Evolutionary conservation across 202 grass and related monocot genomes (phyloP).

Genomic region (Schoenoplectus triqueter): DNA sequence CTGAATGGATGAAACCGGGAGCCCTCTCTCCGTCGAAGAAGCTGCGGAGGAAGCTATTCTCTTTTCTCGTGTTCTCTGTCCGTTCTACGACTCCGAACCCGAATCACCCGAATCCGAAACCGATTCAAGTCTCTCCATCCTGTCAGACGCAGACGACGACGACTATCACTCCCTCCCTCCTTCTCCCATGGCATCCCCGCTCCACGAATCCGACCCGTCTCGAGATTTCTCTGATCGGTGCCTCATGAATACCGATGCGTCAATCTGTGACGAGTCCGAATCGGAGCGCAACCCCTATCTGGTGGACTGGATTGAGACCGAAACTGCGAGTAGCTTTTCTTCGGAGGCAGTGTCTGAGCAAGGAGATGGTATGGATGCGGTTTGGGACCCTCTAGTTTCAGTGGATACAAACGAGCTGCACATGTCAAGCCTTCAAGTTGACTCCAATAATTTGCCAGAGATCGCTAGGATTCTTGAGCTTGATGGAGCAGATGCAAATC

Average conservation of each 20-base stretch:
- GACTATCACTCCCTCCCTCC: constrained; percentile 26
- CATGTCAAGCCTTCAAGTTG: background rate
- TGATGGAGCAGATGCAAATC: background rate
- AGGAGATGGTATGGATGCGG: background rate
- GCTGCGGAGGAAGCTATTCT: background rate
- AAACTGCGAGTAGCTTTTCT: background rate
- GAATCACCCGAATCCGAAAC: constrained; percentile 15
- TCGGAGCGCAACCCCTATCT: background rate
- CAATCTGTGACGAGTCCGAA: constrained; percentile 8
- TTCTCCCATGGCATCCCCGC: constrained; percentile 1
- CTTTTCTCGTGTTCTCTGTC: background rate
- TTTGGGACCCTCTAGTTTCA: background rate
- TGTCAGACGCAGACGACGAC: background rate
- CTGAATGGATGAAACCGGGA: background rate
- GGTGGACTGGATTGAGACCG: constrained; percentile 2
- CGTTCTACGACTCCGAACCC: background rate
- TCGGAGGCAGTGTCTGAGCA: background rate
- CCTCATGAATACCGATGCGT: background rate
- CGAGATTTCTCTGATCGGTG: background rate
- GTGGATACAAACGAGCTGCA: background rate
- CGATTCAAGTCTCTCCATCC: background rate
- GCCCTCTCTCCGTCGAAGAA: constrained; percentile 29
- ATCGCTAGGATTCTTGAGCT: background rate
- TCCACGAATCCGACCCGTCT: background rate
- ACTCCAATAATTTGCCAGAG: background rate